phyloP scores from a whole-genome alignment of 305 asterid genomes.

The Nicotiana rustica region DNA sequence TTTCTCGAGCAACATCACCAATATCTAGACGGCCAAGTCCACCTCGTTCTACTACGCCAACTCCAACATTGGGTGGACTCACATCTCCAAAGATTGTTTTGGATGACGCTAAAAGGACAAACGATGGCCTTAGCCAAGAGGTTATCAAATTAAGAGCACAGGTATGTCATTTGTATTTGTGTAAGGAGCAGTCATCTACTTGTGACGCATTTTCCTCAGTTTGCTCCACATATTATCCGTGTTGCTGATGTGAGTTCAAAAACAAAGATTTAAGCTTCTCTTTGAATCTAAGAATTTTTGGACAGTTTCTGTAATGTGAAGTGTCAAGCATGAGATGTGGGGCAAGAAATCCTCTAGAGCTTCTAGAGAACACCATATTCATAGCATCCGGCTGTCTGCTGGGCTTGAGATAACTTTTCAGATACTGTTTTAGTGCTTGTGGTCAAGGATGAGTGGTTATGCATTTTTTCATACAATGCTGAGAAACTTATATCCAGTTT shows the following conservation, averaged over 20 bases:
- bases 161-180: conserved; percentile 49
- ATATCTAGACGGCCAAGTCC: conserved; percentile 81
- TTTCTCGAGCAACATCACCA: conserved; percentile 86
- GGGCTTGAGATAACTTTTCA: conserved; percentile 27
- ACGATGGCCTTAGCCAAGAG: conserved; percentile 70
- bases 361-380: conserved; percentile 18
- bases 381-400: conserved; percentile 3
- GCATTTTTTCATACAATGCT: neutral
- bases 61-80: conserved; percentile 87
- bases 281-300: neutral
- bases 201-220: conserved; percentile 14
- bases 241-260: conserved; percentile 19
- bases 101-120: conserved; percentile 61
- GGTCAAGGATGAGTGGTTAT: conserved; percentile 16
- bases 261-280: neutral
- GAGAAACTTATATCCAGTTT: conserved; percentile 8
- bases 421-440: conserved; percentile 21
- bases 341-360: conserved; percentile 16
- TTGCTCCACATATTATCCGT: conserved; percentile 23
- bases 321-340: conserved; percentile 11
- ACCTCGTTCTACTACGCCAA: conserved; percentile 92
- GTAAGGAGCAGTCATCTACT: conserved; percentile 27
- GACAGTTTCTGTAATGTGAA: neutral
- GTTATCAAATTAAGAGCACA: conserved; percentile 68
- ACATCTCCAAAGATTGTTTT: conserved; percentile 64